Evolutionary conservation across 805 yeast genomes (phyloP), one percentile per base, ranked within the genome.

Genomic region (Teunomyces pallodes): DNA sequence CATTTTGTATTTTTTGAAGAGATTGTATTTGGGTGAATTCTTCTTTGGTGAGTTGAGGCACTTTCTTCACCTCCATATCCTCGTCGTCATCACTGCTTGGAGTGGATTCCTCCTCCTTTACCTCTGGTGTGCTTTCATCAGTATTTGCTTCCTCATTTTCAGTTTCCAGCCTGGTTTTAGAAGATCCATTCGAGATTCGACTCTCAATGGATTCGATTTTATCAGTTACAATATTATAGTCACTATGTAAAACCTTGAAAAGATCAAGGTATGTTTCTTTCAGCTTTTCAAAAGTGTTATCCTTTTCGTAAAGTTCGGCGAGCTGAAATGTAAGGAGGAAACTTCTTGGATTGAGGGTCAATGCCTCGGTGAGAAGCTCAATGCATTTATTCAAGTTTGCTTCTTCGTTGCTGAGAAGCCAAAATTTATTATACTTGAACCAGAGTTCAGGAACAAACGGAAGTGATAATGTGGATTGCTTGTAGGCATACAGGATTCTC

Each of bases 381-480:
- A 80, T 60, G 58, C 75, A 69, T 53, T 50, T 67, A 48, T 63
- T 66, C 54, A 64, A 64, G 56, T 67, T 75, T 49, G 76, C 74
- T 56, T 63, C 77, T 39, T 67, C 69, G 36, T 66, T 61, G 39
- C 43, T 54, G 32, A 51, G 52, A 27, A 67, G 55, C 56, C 67
- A 66, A 47, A 68, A 76, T 30, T 71, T 70, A 39, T 61, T 71
- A 54, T 75, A 83, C 50, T 83, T 83, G 61, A 80, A 88, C 96
- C 96, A 90, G 24, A 86, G 64, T 56, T 86, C 89, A 0, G 94
- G 87, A 40, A 76, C 80, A 60, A 84, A 86, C 12, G 83, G 77
- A 45, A 85, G 66, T 9, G 79, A 63, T 56, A 81, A 79, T 7
- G 83, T 70, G 1, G 94, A 83, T 62, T 88, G 87, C 54, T 79